Evolutionary conservation across 495 filamentous ascomycete species (phyloP).

Genomic region (Clohesyomyces aquaticus): DNA sequence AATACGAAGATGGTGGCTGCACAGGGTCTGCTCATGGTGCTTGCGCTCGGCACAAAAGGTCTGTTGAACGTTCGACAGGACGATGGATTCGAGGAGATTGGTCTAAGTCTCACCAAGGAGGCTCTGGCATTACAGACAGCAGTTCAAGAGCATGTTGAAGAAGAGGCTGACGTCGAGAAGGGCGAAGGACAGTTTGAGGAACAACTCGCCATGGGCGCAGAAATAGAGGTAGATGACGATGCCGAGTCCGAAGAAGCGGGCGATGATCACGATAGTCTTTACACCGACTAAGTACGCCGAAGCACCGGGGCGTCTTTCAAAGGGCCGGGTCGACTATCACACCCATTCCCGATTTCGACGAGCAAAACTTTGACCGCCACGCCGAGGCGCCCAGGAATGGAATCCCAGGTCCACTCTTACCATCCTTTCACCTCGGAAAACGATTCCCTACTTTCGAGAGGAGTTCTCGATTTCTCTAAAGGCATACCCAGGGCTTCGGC

Average conservation of each 20-base stretch:
- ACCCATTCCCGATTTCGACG: too few relatives aligned
- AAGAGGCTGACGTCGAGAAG: background rate
- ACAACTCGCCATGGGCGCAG: too few relatives aligned
- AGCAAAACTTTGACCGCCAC: too few relatives aligned
- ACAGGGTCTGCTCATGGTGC: conserved; percentile 73
- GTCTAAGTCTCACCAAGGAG: conserved; percentile 34
- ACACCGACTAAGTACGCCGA: conserved; percentile 6
- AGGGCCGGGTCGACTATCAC: too few relatives aligned
- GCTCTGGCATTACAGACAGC: conserved; percentile 5
- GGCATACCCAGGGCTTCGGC: too few relatives aligned
- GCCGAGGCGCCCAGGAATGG: too few relatives aligned
- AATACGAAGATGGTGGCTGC: conserved; percentile 65
- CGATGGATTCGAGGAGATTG: conserved; percentile 49
- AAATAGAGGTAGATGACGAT: too few relatives aligned
- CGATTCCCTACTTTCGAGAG: background rate
- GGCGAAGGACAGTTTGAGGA: background rate
- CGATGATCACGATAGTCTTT: conserved; percentile 23
- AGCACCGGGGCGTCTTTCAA: too few relatives aligned
- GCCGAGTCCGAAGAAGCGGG: background rate
- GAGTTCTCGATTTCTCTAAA: background rate
- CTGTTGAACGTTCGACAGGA: conserved; percentile 61
- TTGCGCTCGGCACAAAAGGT: conserved; percentile 69
- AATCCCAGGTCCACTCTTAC: too few relatives aligned
- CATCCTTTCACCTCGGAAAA: background rate
- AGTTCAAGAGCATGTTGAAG: background rate